Evolutionary conservation across 1,284 basidiomycete species (phyloP).

Genomic region (Athelia sp.): DNA sequence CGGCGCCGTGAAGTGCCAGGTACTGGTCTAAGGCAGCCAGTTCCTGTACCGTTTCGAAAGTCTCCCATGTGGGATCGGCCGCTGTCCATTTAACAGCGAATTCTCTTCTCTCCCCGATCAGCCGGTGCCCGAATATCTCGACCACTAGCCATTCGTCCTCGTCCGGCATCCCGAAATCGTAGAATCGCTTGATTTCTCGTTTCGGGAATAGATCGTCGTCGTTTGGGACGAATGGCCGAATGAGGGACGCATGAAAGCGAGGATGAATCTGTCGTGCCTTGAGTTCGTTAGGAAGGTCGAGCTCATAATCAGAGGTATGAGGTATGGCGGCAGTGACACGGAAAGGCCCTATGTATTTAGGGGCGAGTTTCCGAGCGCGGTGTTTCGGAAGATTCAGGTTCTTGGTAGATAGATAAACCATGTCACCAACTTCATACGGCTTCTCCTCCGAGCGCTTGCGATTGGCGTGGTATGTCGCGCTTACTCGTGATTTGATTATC

Average conservation of each 20-base stretch:
- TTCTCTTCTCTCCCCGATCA: slow-evolving; percentile 7
- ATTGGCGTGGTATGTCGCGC: slow-evolving; percentile 20
- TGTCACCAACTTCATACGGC: slow-evolving; percentile 11
- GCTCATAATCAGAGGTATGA: slow-evolving; percentile 15
- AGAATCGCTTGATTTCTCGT: slow-evolving; percentile 14
- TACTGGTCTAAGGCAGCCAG: slow-evolving; percentile 20
- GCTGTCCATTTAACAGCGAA: slow-evolving; percentile 14
- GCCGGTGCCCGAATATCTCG: slow-evolving; percentile 14
- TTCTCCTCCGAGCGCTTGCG: slow-evolving; percentile 10
- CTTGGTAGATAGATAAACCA: slow-evolving; percentile 28
- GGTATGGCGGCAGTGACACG: slow-evolving; percentile 11
- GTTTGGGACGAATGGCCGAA: slow-evolving; percentile 19
- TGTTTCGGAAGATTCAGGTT: slow-evolving; percentile 29
- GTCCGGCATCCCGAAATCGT: too few species aligned
- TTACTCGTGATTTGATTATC: slow-evolving; percentile 17
- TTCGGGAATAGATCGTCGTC: slow-evolving; percentile 20
- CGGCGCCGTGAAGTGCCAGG: slow-evolving; percentile 13
- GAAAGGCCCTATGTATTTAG: slow-evolving; percentile 28
- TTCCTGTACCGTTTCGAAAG: slow-evolving; percentile 10
- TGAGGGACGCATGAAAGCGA: slow-evolving; percentile 19
- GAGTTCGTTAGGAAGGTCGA: slow-evolving; percentile 21
- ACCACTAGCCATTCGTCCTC: slow-evolving; percentile 18
- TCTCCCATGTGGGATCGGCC: slow-evolving; percentile 12
- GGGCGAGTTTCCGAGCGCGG: slow-evolving; percentile 23
- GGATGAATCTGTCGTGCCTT: slow-evolving; percentile 15